These are phyloP conservation scores for Alternaria sp. DNA, from an alignment of 2,329 filamentous ascomycete species.

Conservation along the genomic window DNA sequence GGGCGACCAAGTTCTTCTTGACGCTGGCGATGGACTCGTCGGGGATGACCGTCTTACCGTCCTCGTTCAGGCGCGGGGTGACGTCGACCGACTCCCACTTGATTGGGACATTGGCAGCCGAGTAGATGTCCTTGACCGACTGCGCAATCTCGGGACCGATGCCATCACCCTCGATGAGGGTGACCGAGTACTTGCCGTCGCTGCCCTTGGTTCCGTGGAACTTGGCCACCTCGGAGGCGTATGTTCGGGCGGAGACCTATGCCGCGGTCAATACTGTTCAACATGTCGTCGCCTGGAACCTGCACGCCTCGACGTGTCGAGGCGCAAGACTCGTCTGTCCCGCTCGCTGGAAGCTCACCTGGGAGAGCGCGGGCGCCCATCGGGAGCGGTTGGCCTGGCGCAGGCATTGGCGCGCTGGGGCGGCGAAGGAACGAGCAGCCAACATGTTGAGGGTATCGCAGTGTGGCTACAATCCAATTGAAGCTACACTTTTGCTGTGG, in stretches of 20 bases:
- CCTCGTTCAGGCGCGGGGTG: slow-evolving; percentile 88
- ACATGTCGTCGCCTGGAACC: neutral
- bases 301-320: neutral
- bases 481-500: slow-evolving; percentile 45
- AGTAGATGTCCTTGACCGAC: slow-evolving; percentile 98
- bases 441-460: slow-evolving; percentile 71
- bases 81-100: slow-evolving; percentile 98
- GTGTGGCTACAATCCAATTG: slow-evolving; percentile 41
- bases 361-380: slow-evolving; percentile 60
- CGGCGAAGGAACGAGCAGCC: slow-evolving; percentile 78
- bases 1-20: slow-evolving; percentile 92
- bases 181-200: slow-evolving; percentile 94
- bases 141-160: slow-evolving; percentile 98
- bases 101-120: slow-evolving; percentile 92
- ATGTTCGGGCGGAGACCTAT: slow-evolving; percentile 54
- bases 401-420: slow-evolving; percentile 81
- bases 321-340: neutral
- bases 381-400: slow-evolving; percentile 65
- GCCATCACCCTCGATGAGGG: slow-evolving; percentile 97
- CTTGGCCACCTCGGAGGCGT: slow-evolving; percentile 79
- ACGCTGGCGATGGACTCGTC: slow-evolving; percentile 93
- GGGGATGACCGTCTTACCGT: slow-evolving; percentile 95
- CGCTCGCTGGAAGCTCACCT: slow-evolving; percentile 60
- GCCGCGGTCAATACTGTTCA: slow-evolving; percentile 10
- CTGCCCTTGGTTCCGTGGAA: slow-evolving; percentile 90